Percentiles rank a stretch among this genome's conserved stretches.
These are phyloP conservation scores for Polyplosphaeria fusca DNA, from an alignment of 495 filamentous ascomycete genomes.

Conservation along the genomic window DNA sequence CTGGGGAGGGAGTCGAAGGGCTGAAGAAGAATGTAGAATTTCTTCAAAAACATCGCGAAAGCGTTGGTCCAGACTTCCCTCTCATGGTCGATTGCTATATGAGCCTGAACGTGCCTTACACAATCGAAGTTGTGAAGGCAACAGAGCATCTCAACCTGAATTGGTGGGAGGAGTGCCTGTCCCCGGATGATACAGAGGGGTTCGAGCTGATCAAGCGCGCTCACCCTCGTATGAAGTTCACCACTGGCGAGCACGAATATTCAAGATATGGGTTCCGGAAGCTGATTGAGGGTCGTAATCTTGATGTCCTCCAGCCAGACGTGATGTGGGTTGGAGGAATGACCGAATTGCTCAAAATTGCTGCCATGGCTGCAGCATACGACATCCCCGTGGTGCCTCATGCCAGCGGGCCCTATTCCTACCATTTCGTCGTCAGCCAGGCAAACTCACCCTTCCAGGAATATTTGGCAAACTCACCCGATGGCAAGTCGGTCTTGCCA, in stretches of 20 bases:
- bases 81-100: constrained; percentile 97
- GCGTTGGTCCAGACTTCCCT: constrained; percentile 83
- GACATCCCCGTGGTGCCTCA: constrained; percentile 94
- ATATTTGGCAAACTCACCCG: constrained; percentile 86
- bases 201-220: constrained; percentile 84
- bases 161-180: constrained; percentile 95
- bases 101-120: constrained; percentile 87
- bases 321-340: constrained; percentile 95
- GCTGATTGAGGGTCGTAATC: constrained; percentile 82
- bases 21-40: constrained; percentile 86
- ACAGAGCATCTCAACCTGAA: constrained; percentile 80
- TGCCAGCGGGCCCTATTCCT: constrained; percentile 86
- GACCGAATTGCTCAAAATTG: constrained; percentile 86
- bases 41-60: constrained; percentile 75
- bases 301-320: constrained; percentile 91
- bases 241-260: constrained; percentile 92
- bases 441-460: constrained; percentile 91
- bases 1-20: constrained; percentile 77
- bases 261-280: constrained; percentile 91
- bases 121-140: constrained; percentile 81
- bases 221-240: constrained; percentile 88
- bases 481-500: constrained; percentile 80
- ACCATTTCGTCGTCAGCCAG: constrained; percentile 90
- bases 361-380: constrained; percentile 84
- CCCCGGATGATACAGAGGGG: constrained; percentile 85